Evolutionary conservation across 2,329 filamentous ascomycete genomes (phyloP).

Genomic region (Hypocrella siamensis): DNA sequence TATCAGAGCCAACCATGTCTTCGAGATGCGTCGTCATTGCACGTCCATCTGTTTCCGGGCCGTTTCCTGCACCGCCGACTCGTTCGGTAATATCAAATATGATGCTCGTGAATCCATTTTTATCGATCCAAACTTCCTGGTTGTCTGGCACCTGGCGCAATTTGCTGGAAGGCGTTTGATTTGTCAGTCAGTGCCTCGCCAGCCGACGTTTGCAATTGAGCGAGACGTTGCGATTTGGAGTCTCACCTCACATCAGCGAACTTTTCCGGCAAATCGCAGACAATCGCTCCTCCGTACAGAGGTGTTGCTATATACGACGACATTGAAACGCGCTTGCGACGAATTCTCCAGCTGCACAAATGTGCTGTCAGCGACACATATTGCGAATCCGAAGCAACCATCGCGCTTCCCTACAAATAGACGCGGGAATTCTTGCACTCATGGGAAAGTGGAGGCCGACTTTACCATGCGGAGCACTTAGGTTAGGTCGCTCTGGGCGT

Average conservation of each 20-base stretch:
- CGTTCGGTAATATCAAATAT: constrained; percentile 85
- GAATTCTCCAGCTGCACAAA: too few species aligned
- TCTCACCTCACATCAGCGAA: constrained; percentile 61
- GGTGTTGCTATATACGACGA: constrained; percentile 39
- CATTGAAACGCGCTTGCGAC: too few species aligned
- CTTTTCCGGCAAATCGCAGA: constrained; percentile 47
- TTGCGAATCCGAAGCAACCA: too few species aligned
- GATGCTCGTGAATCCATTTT: constrained; percentile 68
- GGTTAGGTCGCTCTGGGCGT: too few species aligned
- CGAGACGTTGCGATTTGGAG: neutral
- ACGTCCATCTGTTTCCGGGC: constrained; percentile 48
- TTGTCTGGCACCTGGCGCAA: constrained; percentile 68
- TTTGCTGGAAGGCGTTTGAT: constrained; percentile 37
- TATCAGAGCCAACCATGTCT: constrained; percentile 50
- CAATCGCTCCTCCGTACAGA: constrained; percentile 60
- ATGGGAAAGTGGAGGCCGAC: too few species aligned
- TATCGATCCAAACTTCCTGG: constrained; percentile 85
- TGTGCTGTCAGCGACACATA: too few species aligned
- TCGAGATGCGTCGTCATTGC: constrained; percentile 55
- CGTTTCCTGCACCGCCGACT: constrained; percentile 39
- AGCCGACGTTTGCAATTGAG: neutral
- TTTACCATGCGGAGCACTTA: too few species aligned
- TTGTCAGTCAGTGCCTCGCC: neutral
- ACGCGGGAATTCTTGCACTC: too few species aligned
- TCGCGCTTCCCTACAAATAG: too few species aligned